Evolutionary conservation across 148 eudicot species (phyloP).

Genomic region (Cornus kousa): DNA sequence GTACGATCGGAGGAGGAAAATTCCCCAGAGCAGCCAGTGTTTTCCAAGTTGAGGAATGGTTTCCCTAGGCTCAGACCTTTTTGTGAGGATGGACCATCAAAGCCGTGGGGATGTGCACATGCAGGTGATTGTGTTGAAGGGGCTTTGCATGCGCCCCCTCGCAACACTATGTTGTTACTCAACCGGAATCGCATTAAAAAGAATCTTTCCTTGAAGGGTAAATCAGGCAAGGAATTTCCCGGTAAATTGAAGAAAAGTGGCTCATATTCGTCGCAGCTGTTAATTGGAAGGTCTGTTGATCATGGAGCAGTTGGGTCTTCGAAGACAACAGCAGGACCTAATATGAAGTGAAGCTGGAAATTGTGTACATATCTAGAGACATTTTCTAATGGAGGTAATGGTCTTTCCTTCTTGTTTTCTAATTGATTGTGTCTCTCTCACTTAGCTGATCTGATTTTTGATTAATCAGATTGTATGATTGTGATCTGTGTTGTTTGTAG

Average conservation of each 20-base stretch:
- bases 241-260: conserved; percentile 61
- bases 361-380: conserved; percentile 17
- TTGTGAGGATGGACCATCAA: conserved; percentile 68
- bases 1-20: conserved; percentile 42
- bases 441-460: neutral
- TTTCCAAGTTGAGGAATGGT: conserved; percentile 45
- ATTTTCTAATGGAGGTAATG: neutral
- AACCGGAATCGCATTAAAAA: conserved; percentile 51
- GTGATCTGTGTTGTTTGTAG: neutral
- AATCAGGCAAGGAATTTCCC: conserved; percentile 49
- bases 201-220: conserved; percentile 53
- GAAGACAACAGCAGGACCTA: conserved; percentile 44
- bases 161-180: conserved; percentile 56
- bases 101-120: conserved; percentile 75
- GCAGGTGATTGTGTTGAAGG: conserved; percentile 90
- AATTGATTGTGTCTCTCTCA: neutral
- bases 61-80: conserved; percentile 51
- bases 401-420: neutral
- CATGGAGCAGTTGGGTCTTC: conserved; percentile 56
- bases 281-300: conserved; percentile 50
- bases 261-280: conserved; percentile 40
- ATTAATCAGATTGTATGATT: neutral
- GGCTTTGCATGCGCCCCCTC: conserved; percentile 59
- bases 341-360: conserved; percentile 34
- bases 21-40: conserved; percentile 44